Conservation (phyloP, 139 green algal genomes). For the Chlamydomonas asymmetrica region DNA sequence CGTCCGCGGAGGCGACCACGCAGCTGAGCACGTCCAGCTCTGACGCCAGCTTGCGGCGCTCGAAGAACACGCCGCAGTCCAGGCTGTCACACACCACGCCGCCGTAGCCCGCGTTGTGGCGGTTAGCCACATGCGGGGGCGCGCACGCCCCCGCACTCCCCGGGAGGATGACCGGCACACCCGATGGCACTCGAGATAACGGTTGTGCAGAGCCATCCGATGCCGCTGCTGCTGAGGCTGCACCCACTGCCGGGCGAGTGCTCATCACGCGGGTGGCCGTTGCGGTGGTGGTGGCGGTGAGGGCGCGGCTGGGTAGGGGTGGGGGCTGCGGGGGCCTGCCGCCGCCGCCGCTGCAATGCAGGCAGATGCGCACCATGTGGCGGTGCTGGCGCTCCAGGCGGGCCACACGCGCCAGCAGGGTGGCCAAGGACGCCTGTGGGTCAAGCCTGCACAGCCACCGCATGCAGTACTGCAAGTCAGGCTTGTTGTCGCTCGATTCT, state of each 20-base stretch:
- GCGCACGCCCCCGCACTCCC: too few relatives aligned
- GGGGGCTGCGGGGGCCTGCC: too few relatives aligned
- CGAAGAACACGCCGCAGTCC: constrained; percentile 91
- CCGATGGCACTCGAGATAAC: too few relatives aligned
- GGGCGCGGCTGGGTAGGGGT: too few relatives aligned
- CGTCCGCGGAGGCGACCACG: not conserved
- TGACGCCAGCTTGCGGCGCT: constrained; percentile 79
- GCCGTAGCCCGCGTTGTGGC: constrained; percentile 24
- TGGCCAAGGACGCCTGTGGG: constrained; percentile 26
- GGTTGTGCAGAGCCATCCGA: too few relatives aligned
- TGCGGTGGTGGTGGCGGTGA: too few relatives aligned
- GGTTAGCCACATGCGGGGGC: not conserved
- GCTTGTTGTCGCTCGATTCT: too few relatives aligned
- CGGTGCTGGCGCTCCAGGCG: constrained; percentile 65
- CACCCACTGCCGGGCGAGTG: too few relatives aligned
- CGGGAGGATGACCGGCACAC: too few relatives aligned
- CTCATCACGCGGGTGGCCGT: too few relatives aligned
- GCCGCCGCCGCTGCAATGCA: constrained; percentile 77
- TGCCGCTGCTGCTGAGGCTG: too few relatives aligned
- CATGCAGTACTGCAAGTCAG: too few relatives aligned
- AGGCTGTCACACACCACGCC: constrained; percentile 84
- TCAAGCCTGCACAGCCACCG: constrained; percentile 18
- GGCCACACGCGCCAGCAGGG: constrained; percentile 40
- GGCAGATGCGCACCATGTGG: constrained; percentile 72
- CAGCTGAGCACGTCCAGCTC: constrained; percentile 17